Conservation (phyloP, 2,329 filamentous ascomycete genomes). For the Fusarium clavum region DNA sequence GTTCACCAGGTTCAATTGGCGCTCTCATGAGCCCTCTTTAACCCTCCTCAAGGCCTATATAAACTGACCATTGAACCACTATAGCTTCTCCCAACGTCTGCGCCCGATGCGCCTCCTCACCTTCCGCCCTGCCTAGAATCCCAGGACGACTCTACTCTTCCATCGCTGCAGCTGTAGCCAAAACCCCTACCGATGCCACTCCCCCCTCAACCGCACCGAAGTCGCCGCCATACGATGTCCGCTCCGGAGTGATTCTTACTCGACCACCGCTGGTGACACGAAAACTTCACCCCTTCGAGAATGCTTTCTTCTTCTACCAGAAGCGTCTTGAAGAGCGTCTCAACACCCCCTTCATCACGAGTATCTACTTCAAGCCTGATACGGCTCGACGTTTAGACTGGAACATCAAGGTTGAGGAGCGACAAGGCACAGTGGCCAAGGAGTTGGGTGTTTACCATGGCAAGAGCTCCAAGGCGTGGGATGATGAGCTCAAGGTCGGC, state of each 20-base stretch:
- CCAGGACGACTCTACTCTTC: constrained; percentile 54
- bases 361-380: constrained; percentile 95
- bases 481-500: constrained; percentile 87
- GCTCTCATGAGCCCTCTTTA: background rate
- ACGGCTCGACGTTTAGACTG: constrained; percentile 88
- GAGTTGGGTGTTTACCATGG: constrained; percentile 89
- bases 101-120: constrained; percentile 53
- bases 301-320: constrained; percentile 96
- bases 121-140: constrained; percentile 41
- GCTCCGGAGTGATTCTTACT: constrained; percentile 82
- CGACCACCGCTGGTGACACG: constrained; percentile 89
- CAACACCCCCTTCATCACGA: constrained; percentile 85
- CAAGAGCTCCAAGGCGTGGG: constrained; percentile 78
- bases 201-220: constrained; percentile 36
- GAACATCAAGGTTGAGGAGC: constrained; percentile 84
- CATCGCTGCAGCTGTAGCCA: constrained; percentile 40
- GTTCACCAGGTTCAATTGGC: constrained; percentile 35
- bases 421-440: constrained; percentile 77
- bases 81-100: constrained; percentile 51
- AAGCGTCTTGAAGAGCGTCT: constrained; percentile 95
- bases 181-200: constrained; percentile 33
- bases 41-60: background rate
- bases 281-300: constrained; percentile 86
- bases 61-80: constrained; percentile 21
- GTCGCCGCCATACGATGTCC: constrained; percentile 60